Percentiles rank a stretch among this genome's conserved stretches.
These are phyloP conservation scores for Talaromyces pinophilus DNA, from an alignment of 2,329 filamentous ascomycete genomes.

Conservation along the genomic window DNA sequence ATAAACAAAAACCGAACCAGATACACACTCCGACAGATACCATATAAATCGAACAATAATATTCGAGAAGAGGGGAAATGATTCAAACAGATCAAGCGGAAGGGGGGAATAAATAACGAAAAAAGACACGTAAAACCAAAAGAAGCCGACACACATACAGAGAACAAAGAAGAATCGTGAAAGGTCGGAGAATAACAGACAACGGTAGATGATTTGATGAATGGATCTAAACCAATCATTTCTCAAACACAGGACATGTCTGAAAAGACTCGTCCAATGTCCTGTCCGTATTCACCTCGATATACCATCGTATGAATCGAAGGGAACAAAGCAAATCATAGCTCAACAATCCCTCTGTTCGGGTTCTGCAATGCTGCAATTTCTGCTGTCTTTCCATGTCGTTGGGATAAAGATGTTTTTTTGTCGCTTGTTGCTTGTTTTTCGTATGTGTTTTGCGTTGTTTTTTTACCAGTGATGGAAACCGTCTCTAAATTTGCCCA, in stretches of 20 bases:
- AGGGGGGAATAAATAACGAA: neutral
- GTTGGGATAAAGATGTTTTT: slow-evolving; percentile 5
- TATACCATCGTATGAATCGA: slow-evolving; percentile 1
- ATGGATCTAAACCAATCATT: neutral
- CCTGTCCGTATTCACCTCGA: neutral
- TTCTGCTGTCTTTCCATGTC: slow-evolving; percentile 1
- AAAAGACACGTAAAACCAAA: neutral
- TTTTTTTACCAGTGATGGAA: slow-evolving; percentile 41
- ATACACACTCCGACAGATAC: slow-evolving; percentile 11
- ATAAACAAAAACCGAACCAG: neutral
- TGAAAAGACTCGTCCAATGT: neutral
- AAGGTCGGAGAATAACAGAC: neutral
- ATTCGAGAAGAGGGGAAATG: slow-evolving; percentile 3
- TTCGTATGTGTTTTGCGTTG: slow-evolving; percentile 10
- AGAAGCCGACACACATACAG: neutral
- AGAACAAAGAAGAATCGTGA: slow-evolving; percentile 12
- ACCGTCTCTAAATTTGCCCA: slow-evolving; percentile 33
- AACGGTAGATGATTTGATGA: no score
- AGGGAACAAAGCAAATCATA: neutral
- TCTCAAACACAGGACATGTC: neutral
- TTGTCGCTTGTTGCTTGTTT: slow-evolving; percentile 15
- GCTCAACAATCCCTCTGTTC: neutral
- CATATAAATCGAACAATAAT: slow-evolving; percentile 1
- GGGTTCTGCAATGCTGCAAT: neutral
- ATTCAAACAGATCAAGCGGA: slow-evolving; percentile 12